Conservation (phyloP, 306 rosid genomes). For the Hylodesmum podocarpum region DNA sequence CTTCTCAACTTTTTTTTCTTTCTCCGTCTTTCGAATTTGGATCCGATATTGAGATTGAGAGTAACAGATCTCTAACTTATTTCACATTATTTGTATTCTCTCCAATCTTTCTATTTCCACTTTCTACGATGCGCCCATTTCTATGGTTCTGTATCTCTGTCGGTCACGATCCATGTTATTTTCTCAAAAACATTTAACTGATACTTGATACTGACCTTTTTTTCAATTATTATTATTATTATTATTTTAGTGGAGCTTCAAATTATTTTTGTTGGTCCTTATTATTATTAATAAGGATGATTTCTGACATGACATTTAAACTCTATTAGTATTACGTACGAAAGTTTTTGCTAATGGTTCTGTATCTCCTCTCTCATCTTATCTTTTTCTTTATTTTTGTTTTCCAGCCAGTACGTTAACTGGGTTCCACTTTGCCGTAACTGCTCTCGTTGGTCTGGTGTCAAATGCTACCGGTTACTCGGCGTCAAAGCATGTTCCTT, state of each 20-base stretch:
- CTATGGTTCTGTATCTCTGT: slow-evolving; percentile 2
- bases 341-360: background rate
- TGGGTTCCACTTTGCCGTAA: slow-evolving; percentile 90
- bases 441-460: slow-evolving; percentile 82
- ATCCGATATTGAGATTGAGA: slow-evolving; percentile 9
- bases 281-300: background rate
- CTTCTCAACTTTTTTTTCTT: background rate
- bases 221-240: too few species aligned
- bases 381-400: background rate
- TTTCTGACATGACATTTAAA: background rate
- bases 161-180: background rate
- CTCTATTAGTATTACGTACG: background rate
- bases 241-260: background rate
- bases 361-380: background rate
- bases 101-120: background rate
- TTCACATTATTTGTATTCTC: background rate
- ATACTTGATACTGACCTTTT: background rate
- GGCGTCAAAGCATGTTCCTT: slow-evolving; percentile 80
- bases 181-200: background rate
- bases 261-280: background rate
- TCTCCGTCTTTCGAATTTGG: background rate
- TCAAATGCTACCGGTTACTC: slow-evolving; percentile 84
- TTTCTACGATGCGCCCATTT: background rate
- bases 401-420: slow-evolving; percentile 82
- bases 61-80: slow-evolving; percentile 25